Percentiles rank a stretch among this genome's conserved stretches.
Evolutionary conservation across 2,329 filamentous ascomycete species (phyloP).

Genomic region (Pyrenochaeta sp.): DNA sequence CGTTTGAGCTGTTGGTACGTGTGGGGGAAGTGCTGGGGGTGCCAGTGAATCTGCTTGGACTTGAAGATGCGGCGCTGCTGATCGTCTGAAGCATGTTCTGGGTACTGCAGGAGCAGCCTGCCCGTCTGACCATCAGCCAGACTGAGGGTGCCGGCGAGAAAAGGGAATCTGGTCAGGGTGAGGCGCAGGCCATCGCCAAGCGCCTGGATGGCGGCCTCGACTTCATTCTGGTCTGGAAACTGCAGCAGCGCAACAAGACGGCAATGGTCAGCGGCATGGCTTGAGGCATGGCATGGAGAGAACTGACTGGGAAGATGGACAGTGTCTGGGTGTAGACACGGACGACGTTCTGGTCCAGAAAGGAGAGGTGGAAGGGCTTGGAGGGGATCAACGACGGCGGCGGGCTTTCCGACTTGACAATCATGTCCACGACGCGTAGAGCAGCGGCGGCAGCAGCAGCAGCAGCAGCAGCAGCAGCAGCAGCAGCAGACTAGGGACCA

Average conservation of each 20-base stretch:
- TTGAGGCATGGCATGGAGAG: background rate
- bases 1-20: conserved; percentile 41
- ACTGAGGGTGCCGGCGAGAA: conserved; percentile 41
- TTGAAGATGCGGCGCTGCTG: conserved; percentile 26
- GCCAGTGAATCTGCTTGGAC: conserved; percentile 27
- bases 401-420: conserved; percentile 32
- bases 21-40: conserved; percentile 26
- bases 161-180: conserved; percentile 37
- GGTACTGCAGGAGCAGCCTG: conserved; percentile 38
- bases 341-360: conserved; percentile 42
- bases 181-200: conserved; percentile 32
- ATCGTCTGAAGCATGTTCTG: conserved; percentile 26
- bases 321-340: conserved; percentile 44
- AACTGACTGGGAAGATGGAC: conserved; percentile 39
- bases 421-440: conserved; percentile 31
- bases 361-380: conserved; percentile 38
- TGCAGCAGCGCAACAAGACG: too few species aligned
- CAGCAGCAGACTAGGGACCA: conserved; percentile 20
- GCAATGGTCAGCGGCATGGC: too few species aligned
- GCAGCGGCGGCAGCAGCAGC: conserved; percentile 24
- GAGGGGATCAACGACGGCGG: conserved; percentile 26
- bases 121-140: conserved; percentile 33
- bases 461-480: conserved; percentile 28
- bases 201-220: conserved; percentile 36
- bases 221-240: conserved; percentile 39